Evolutionary conservation across 2,329 filamentous ascomycete species (phyloP).

Genomic region (Pestalotiopsis sp.): DNA sequence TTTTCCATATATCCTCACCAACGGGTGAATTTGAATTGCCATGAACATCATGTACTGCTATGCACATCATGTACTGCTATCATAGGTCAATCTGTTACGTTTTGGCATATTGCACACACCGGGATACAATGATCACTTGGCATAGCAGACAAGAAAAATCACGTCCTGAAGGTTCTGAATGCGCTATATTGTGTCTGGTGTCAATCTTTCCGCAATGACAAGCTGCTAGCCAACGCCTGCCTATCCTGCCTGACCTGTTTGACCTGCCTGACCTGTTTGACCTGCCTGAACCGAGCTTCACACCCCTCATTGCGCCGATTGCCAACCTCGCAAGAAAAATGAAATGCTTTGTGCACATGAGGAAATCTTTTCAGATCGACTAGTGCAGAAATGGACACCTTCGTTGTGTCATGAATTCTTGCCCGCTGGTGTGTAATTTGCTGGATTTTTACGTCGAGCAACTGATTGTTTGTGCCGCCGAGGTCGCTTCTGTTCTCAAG

Average conservation of each 20-base stretch:
- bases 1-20: too few relatives aligned
- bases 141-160: not conserved
- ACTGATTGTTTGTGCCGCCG: not conserved
- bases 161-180: not conserved
- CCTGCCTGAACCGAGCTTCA: not conserved
- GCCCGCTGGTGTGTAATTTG: not conserved
- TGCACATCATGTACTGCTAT: too few relatives aligned
- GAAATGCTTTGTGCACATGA: not conserved
- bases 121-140: not conserved
- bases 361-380: not conserved
- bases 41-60: too few relatives aligned
- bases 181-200: not conserved
- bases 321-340: not conserved
- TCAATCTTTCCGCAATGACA: not conserved
- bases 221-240: not conserved
- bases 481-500: conserved; percentile 13
- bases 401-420: not conserved
- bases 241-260: not conserved
- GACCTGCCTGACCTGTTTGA: not conserved
- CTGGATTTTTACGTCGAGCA: conserved; percentile 5
- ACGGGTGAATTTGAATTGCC: too few relatives aligned
- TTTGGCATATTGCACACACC: not conserved
- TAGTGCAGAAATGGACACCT: not conserved
- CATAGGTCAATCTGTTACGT: too few relatives aligned
- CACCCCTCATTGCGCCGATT: not conserved